Percentiles rank a stretch among this genome's conserved stretches.
These are phyloP conservation scores for Beauveria medogensis DNA, from an alignment of 2,329 filamentous ascomycete species.

Conservation along the genomic window DNA sequence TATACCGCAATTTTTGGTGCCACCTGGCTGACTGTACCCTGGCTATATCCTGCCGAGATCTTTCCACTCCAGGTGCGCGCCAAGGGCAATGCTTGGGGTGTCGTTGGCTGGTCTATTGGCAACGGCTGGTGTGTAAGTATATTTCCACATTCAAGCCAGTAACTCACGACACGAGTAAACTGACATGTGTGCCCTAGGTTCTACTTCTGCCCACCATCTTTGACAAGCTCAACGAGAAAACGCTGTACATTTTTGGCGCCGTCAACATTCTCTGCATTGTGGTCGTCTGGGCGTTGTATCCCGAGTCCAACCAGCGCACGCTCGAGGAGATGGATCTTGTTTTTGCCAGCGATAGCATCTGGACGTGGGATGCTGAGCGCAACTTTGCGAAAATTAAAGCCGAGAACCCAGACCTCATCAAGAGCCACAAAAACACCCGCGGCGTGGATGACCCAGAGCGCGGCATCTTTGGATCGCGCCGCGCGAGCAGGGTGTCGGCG, in stretches of 20 bases:
- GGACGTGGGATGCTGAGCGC: slow-evolving; percentile 63
- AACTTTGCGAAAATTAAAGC: slow-evolving; percentile 55
- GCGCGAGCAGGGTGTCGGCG: neutral
- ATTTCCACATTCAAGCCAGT: neutral
- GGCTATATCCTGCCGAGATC: slow-evolving; percentile 65
- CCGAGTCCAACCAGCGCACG: slow-evolving; percentile 65
- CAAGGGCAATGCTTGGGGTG: slow-evolving; percentile 68
- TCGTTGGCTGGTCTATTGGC: slow-evolving; percentile 68
- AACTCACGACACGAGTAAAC: neutral
- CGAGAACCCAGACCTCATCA: slow-evolving; percentile 43
- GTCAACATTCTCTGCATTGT: slow-evolving; percentile 58
- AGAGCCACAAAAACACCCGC: slow-evolving; percentile 12
- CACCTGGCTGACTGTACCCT: slow-evolving; percentile 44
- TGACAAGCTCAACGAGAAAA: slow-evolving; percentile 57
- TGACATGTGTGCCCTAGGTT: slow-evolving; percentile 14
- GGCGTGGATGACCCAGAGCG: slow-evolving; percentile 17
- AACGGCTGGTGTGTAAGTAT: slow-evolving; percentile 49
- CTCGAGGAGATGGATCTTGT: slow-evolving; percentile 69
- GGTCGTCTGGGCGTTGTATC: slow-evolving; percentile 66
- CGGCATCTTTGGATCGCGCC: slow-evolving; percentile 11
- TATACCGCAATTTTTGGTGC: slow-evolving; percentile 35
- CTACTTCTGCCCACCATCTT: slow-evolving; percentile 55
- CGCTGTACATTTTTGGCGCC: slow-evolving; percentile 64
- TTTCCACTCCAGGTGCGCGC: slow-evolving; percentile 64
- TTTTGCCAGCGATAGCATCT: slow-evolving; percentile 58